Evolutionary conservation across 352 stramenopile genomes (phyloP).

Genomic region (Peronospora tabacina): DNA sequence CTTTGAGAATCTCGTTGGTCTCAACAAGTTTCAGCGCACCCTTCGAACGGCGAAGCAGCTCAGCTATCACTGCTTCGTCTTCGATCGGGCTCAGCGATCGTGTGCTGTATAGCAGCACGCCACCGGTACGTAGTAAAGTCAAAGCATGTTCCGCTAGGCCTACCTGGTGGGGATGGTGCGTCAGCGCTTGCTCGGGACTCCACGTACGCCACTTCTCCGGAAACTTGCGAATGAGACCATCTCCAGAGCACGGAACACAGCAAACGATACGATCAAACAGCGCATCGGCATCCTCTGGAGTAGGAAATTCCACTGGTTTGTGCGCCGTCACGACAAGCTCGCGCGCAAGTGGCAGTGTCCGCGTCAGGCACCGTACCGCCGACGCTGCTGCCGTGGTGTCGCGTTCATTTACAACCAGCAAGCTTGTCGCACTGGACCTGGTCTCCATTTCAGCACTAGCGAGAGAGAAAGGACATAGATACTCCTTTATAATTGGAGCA

Average conservation of each 20-base stretch:
- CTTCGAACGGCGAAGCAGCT: slow-evolving; percentile 46
- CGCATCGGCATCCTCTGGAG: slow-evolving; percentile 20
- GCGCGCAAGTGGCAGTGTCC: slow-evolving; percentile 43
- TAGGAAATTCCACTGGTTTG: slow-evolving; percentile 68
- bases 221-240: slow-evolving; percentile 69
- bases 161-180: slow-evolving; percentile 61
- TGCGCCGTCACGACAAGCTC: slow-evolving; percentile 59
- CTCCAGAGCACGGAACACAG: slow-evolving; percentile 69
- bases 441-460: slow-evolving; percentile 15
- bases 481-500: slow-evolving; percentile 49
- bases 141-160: slow-evolving; percentile 69
- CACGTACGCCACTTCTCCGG: slow-evolving; percentile 78
- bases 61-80: slow-evolving; percentile 77
- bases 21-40: slow-evolving; percentile 59
- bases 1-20: slow-evolving; percentile 29
- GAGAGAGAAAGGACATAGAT: slow-evolving; percentile 16
- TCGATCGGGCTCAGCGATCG: slow-evolving; percentile 79
- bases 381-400: slow-evolving; percentile 45
- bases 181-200: slow-evolving; percentile 41
- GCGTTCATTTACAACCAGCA: slow-evolving; percentile 73
- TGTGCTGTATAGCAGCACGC: slow-evolving; percentile 62
- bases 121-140: slow-evolving; percentile 40
- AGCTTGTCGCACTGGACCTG: slow-evolving; percentile 7
- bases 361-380: slow-evolving; percentile 45
- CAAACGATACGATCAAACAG: slow-evolving; percentile 75